phyloP scores from a whole-genome alignment of 805 yeast species.

The Monosporozyma unispora region DNA sequence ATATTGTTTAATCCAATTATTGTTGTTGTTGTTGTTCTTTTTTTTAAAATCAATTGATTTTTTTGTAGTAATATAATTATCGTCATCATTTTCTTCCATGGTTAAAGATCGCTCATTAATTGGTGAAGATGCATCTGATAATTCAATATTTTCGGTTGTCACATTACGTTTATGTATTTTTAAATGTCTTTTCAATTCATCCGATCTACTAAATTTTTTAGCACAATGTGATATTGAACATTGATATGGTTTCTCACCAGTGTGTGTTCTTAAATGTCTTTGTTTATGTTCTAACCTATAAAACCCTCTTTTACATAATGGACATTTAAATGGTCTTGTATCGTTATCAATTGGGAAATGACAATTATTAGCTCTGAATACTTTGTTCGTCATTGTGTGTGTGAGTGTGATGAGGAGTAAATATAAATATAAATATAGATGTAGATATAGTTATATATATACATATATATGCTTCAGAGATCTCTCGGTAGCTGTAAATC shows the following conservation, averaged over 20 bases:
- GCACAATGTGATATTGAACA: slow-evolving; percentile 74
- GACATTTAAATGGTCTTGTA: slow-evolving; percentile 69
- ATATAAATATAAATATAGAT: too few species aligned
- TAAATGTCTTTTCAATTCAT: slow-evolving; percentile 77
- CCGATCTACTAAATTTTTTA: slow-evolving; percentile 68
- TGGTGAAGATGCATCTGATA: too few species aligned
- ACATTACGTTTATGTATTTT: slow-evolving; percentile 56
- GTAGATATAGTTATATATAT: too few species aligned
- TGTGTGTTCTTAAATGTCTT: slow-evolving; percentile 81
- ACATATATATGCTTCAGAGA: too few species aligned
- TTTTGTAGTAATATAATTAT: too few species aligned
- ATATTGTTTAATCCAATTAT: background rate
- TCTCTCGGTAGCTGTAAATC: too few species aligned
- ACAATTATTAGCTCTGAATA: background rate
- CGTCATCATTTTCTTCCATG: background rate
- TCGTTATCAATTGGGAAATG: slow-evolving; percentile 10
- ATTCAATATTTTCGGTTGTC: too few species aligned
- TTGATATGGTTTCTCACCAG: slow-evolving; percentile 84
- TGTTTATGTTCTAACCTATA: slow-evolving; percentile 85
- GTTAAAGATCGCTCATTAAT: too few species aligned
- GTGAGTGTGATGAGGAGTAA: too few species aligned
- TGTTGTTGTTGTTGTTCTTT: too few species aligned
- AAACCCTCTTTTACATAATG: slow-evolving; percentile 75
- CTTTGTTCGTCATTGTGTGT: background rate
- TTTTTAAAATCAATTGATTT: too few species aligned